These are phyloP conservation scores for Serendipita sp. DNA, from an alignment of 768 basidiomycete genomes.

Conservation along the genomic window DNA sequence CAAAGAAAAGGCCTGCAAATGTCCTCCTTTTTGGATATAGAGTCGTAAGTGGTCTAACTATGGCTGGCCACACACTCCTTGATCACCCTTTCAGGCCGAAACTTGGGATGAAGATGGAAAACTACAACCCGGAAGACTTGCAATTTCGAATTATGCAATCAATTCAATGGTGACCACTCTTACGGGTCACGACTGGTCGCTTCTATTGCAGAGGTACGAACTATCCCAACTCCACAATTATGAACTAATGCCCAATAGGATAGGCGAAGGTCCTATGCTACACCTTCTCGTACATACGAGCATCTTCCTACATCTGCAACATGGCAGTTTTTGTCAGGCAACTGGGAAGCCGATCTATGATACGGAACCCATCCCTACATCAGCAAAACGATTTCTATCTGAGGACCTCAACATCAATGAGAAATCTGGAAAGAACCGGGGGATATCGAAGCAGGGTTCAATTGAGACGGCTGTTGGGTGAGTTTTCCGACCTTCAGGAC, in stretches of 20 bases:
- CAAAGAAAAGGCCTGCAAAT: slow-evolving; percentile 27
- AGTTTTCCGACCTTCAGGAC: neutral
- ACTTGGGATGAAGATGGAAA: slow-evolving; percentile 25
- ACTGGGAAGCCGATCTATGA: slow-evolving; percentile 53
- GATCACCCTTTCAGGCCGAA: slow-evolving; percentile 15
- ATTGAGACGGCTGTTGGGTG: too few species aligned
- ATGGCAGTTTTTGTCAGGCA: slow-evolving; percentile 72
- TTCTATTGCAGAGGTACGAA: slow-evolving; percentile 39
- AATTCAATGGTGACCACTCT: slow-evolving; percentile 64
- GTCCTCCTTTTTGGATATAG: slow-evolving; percentile 54
- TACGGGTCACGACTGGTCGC: slow-evolving; percentile 49
- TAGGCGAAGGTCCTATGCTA: slow-evolving; percentile 61
- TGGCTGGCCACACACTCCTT: neutral
- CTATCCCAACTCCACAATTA: neutral
- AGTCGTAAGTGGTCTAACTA: slow-evolving; percentile 24
- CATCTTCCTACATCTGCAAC: slow-evolving; percentile 61
- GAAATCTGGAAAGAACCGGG: slow-evolving; percentile 3
- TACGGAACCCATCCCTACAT: slow-evolving; percentile 16
- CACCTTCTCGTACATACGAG: slow-evolving; percentile 63
- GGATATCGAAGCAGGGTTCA: neutral
- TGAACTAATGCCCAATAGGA: slow-evolving; percentile 26
- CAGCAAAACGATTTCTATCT: slow-evolving; percentile 1
- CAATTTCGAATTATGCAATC: slow-evolving; percentile 42
- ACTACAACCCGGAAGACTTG: slow-evolving; percentile 23
- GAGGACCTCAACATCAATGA: neutral